These are phyloP conservation scores for Podospora didyma DNA, from an alignment of 495 filamentous ascomycete genomes.

Conservation along the genomic window DNA sequence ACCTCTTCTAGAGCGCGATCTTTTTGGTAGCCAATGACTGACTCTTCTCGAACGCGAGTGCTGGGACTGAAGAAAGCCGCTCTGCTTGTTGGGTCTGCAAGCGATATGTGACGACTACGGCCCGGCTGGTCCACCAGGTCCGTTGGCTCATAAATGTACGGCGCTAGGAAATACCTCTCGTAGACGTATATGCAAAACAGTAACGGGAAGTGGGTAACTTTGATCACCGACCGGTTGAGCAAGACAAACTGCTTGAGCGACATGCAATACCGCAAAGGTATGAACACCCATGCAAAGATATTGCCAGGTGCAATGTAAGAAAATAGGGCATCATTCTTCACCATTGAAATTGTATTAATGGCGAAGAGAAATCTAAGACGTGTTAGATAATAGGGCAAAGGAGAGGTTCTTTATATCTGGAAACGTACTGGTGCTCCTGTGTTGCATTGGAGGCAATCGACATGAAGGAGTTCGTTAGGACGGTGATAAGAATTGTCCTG, in stretches of 20 bases:
- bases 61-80: constrained; percentile 63
- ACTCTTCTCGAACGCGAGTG: constrained; percentile 71
- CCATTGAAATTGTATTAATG: constrained; percentile 92
- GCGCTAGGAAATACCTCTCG: constrained; percentile 69
- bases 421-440: constrained; percentile 74
- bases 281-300: constrained; percentile 79
- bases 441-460: constrained; percentile 86
- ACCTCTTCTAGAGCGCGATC: constrained; percentile 90
- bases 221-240: constrained; percentile 82
- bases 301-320: constrained; percentile 88
- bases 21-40: constrained; percentile 78
- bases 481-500: constrained; percentile 82
- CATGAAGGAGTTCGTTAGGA: constrained; percentile 92
- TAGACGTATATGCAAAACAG: constrained; percentile 82
- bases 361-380: constrained; percentile 70
- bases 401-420: background rate
- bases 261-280: constrained; percentile 73
- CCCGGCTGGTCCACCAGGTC: constrained; percentile 58
- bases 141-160: constrained; percentile 66
- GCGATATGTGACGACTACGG: constrained; percentile 41
- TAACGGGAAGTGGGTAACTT: constrained; percentile 82
- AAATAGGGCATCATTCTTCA: constrained; percentile 91
- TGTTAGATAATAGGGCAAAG: background rate
- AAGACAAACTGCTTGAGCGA: constrained; percentile 74
- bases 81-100: constrained; percentile 47